Evolutionary conservation across 352 stramenopile genomes (phyloP).

Genomic region (Pelagophyceae sp.): DNA sequence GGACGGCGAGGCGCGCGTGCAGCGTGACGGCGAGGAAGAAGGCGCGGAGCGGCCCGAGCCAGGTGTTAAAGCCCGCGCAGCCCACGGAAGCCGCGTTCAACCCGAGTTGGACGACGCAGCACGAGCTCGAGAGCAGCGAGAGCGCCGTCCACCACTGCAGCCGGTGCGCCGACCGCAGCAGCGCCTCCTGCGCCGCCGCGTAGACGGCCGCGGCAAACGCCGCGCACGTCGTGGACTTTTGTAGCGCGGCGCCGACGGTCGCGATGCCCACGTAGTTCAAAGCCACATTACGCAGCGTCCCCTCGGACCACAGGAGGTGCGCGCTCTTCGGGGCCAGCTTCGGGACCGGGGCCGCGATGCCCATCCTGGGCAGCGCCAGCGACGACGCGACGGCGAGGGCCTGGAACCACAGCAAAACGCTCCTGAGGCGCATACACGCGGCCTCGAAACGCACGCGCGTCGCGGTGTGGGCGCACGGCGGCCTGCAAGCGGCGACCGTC

Average conservation of each 20-base stretch:
- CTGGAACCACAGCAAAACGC: too few species aligned
- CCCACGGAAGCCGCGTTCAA: slow-evolving; percentile 20
- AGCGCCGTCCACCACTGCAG: slow-evolving; percentile 8
- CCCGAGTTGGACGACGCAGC: slow-evolving; percentile 23
- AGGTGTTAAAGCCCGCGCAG: slow-evolving; percentile 26
- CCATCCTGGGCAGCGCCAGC: too few species aligned
- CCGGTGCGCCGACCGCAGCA: slow-evolving; percentile 15
- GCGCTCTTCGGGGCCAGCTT: too few species aligned
- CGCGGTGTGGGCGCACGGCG: too few species aligned
- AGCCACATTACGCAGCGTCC: not conserved
- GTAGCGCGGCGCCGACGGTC: too few species aligned
- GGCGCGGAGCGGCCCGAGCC: slow-evolving; percentile 18
- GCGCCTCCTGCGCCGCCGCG: not conserved
- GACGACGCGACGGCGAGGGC: too few species aligned
- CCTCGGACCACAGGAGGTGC: not conserved
- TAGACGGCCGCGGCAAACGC: too few species aligned
- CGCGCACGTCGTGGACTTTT: too few species aligned
- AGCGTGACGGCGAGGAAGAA: slow-evolving; percentile 21
- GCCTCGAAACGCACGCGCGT: too few species aligned
- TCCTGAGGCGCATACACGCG: too few species aligned
- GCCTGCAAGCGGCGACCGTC: too few species aligned
- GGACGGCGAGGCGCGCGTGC: not conserved
- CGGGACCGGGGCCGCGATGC: too few species aligned
- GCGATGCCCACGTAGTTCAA: not conserved
- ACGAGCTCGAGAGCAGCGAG: slow-evolving; percentile 15